These are phyloP conservation scores for Stereocaulon alpinum DNA, from an alignment of 495 filamentous ascomycete genomes.

Conservation along the genomic window DNA sequence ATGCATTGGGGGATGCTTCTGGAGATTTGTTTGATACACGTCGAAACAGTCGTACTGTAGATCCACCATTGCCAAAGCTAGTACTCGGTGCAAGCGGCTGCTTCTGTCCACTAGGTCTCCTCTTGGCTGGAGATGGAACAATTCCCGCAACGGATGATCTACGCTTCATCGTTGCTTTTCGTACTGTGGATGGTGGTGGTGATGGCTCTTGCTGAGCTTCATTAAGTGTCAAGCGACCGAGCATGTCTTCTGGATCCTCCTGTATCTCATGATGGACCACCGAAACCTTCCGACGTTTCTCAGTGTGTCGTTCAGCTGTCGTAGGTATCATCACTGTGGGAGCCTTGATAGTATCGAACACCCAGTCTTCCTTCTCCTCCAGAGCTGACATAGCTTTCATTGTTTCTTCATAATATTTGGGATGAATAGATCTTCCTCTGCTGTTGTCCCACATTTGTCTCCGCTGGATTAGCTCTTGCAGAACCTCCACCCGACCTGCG, in stretches of 20 bases:
- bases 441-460: conserved; percentile 69
- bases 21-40: conserved; percentile 64
- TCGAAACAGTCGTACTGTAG: conserved; percentile 81
- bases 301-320: conserved; percentile 27
- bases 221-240: conserved; percentile 35
- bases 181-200: conserved; percentile 36
- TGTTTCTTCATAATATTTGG: conserved; percentile 86
- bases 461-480: conserved; percentile 80
- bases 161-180: conserved; percentile 45
- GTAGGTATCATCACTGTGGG: conserved; percentile 37
- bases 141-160: conserved; percentile 24
- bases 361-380: conserved; percentile 77
- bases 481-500: conserved; percentile 71
- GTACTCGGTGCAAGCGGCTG: conserved; percentile 74
- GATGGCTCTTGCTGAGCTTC: conserved; percentile 32
- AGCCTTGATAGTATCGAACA: conserved; percentile 92
- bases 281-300: conserved; percentile 23
- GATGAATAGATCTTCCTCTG: conserved; percentile 46
- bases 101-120: conserved; percentile 50
- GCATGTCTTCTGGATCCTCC: conserved; percentile 32
- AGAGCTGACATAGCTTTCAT: conserved; percentile 61
- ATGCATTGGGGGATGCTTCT: conserved; percentile 28
- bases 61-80: conserved; percentile 82
- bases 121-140: conserved; percentile 33
- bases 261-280: neutral